Percentiles rank a stretch among this genome's conserved stretches.
Evolutionary conservation across 176 grass and related monocot species (phyloP).

Genomic region (Leersia perrieri): DNA sequence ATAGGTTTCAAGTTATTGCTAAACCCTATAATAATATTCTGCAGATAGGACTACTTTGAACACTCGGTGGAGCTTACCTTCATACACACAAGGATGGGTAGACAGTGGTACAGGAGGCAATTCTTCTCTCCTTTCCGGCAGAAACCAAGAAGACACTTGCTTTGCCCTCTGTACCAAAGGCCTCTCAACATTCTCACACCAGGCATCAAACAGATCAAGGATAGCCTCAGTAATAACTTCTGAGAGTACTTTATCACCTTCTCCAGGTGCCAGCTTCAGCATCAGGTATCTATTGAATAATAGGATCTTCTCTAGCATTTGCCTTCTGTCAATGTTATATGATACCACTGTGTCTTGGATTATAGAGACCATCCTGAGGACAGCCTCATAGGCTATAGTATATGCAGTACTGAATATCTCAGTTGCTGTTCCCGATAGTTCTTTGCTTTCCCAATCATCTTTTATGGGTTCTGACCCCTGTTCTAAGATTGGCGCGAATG

Average conservation of each 20-base stretch:
- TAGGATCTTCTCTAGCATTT: slow-evolving; percentile 32
- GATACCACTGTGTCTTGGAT: slow-evolving; percentile 34
- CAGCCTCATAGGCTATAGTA: slow-evolving; percentile 30
- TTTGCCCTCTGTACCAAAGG: slow-evolving; percentile 43
- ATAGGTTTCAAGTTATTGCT: neutral
- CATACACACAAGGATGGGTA: slow-evolving; percentile 25
- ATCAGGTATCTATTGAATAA: slow-evolving; percentile 36
- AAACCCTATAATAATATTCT: neutral
- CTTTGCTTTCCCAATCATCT: slow-evolving; percentile 5
- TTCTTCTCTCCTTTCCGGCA: slow-evolving; percentile 31
- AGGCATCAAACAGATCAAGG: slow-evolving; percentile 32
- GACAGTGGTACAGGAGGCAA: slow-evolving; percentile 23
- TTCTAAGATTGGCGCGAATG: slow-evolving; percentile 34
- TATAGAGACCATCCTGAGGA: slow-evolving; percentile 33
- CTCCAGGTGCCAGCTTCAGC: slow-evolving; percentile 43
- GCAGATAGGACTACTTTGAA: slow-evolving; percentile 13
- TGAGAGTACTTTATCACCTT: slow-evolving; percentile 36
- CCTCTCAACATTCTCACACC: slow-evolving; percentile 35
- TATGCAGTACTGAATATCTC: slow-evolving; percentile 33
- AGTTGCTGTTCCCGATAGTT: slow-evolving; percentile 27
- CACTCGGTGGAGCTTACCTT: slow-evolving; percentile 37
- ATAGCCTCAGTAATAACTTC: slow-evolving; percentile 40
- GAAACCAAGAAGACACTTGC: slow-evolving; percentile 38
- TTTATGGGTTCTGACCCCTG: neutral
- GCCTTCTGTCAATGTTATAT: slow-evolving; percentile 39